Base-by-base conservation (phyloP, 495 filamentous ascomycete species). In the Penicillium flavigenum region DNA sequence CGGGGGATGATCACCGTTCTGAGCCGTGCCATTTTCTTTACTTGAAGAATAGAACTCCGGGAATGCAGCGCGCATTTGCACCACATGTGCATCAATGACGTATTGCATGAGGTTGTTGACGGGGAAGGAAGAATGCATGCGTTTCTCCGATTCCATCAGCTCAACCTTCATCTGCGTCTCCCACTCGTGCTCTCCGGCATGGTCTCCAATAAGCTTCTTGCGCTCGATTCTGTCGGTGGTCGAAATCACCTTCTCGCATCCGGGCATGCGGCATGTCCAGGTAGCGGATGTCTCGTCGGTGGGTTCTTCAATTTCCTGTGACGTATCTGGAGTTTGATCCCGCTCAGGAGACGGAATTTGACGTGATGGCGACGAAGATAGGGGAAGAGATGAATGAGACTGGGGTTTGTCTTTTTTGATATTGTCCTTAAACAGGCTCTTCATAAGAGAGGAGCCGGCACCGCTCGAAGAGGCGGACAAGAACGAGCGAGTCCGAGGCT, bases 221-320 rank as follows among this genome's bases (percentile, higher is more conserved):
- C 83, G 82, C 3, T 77, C 73, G 34, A 79, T 72, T 12, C 80
- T 77, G 45, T 82, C 81, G 22, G 82, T 85, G 27, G 76, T 79
- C 62, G 82, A 79, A 22, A 90, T 80, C 31, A 85, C 74, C 53
- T 85, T 82, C 27, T 67, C 66, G 67, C 90, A 95, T 27, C 81
- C 87, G 34, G 83, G 82, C 54, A 89, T 80, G 29, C 81, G 79
- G 64, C 90, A 95, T 11, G 73, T 74, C 88, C 89, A 93, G 1
- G 81, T 81, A 46, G 88, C 84, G 45, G 86, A 78, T 8, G 79
- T 79, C 50, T 80, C 54, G 16, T 56, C 57, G 20, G 56, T 62
- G 39, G 47, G 26, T n/a, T 55, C 61, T 22, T 49, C 57, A 5
- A 51, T 24, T 7, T 43, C 34, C 8, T 61, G 61, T 1, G 75